These are phyloP conservation scores for Coemansia sp. DNA, from an alignment of 192 early-diverging fungal genomes.

Conservation along the genomic window DNA sequence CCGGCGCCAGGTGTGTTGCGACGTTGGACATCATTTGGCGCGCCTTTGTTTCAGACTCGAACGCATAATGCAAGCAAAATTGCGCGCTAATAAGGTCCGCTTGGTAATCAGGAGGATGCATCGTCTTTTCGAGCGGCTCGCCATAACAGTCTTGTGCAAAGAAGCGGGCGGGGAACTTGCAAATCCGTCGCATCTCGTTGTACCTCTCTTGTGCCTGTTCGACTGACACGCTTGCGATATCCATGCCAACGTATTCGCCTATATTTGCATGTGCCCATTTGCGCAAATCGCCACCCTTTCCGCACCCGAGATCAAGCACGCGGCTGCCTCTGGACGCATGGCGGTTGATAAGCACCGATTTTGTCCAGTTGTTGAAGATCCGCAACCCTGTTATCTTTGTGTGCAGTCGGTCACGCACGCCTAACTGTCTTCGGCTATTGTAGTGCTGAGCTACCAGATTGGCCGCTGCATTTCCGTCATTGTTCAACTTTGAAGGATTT, in stretches of 20 bases:
- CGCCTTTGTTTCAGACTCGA: constrained; percentile 80
- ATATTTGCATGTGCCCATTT: constrained; percentile 79
- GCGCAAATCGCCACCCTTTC: constrained; percentile 89
- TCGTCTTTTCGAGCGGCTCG: constrained; percentile 60
- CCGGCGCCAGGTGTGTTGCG: constrained; percentile 61
- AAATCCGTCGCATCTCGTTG: constrained; percentile 50
- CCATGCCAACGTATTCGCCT: constrained; percentile 74
- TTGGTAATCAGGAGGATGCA: constrained; percentile 50
- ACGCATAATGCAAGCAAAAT: constrained; percentile 97
- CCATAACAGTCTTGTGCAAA: constrained; percentile 86
- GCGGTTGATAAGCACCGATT: constrained; percentile 77
- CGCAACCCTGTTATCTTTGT: constrained; percentile 85
- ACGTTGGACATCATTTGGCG: constrained; percentile 82
- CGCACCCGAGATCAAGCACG: constrained; percentile 92
- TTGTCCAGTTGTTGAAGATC: constrained; percentile 97
- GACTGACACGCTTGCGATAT: constrained; percentile 87
- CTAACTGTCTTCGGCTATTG: constrained; percentile 82
- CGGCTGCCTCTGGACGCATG: constrained; percentile 58
- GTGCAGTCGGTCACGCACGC: constrained; percentile 69
- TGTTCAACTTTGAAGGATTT: background rate
- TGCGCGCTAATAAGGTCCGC: constrained; percentile 94
- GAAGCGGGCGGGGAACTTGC: constrained; percentile 72
- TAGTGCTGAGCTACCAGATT: constrained; percentile 74
- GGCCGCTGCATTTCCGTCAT: constrained; percentile 16
- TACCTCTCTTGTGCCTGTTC: constrained; percentile 78